Conservation (phyloP, 1,284 basidiomycete species). For the Ganoderma lucidum region DNA sequence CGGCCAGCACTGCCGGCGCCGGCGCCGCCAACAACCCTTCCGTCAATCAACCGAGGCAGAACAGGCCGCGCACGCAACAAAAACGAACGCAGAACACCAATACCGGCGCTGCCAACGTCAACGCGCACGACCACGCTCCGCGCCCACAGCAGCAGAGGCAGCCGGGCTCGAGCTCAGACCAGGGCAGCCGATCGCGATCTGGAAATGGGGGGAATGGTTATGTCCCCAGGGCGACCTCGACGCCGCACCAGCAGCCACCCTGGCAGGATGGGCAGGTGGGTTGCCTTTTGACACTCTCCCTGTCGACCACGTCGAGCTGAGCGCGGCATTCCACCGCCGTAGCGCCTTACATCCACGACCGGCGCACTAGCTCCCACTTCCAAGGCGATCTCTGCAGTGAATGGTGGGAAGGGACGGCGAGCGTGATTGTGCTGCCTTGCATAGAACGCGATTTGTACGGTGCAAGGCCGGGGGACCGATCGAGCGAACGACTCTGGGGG, state of each 20-base stretch:
- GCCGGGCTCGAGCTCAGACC: background rate
- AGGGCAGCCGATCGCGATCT: background rate
- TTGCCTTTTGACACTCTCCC: background rate
- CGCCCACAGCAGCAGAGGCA: slow-evolving; percentile 5
- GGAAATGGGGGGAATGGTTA: background rate
- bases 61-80: background rate
- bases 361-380: background rate
- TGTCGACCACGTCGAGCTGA: background rate
- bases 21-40: background rate
- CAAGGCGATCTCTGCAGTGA: background rate
- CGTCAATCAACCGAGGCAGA: background rate
- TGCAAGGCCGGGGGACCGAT: background rate
- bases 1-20: no score
- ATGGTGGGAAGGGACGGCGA: background rate
- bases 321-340: background rate
- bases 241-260: background rate
- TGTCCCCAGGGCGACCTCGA: background rate
- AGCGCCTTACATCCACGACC: background rate
- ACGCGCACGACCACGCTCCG: background rate
- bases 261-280: slow-evolving; percentile 2
- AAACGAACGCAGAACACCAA: background rate
- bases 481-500: background rate
- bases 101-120: background rate
- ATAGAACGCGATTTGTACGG: background rate
- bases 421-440: background rate